Base-by-base conservation (phyloP, 306 rosid species). In the Trifolium subterraneum region DNA sequence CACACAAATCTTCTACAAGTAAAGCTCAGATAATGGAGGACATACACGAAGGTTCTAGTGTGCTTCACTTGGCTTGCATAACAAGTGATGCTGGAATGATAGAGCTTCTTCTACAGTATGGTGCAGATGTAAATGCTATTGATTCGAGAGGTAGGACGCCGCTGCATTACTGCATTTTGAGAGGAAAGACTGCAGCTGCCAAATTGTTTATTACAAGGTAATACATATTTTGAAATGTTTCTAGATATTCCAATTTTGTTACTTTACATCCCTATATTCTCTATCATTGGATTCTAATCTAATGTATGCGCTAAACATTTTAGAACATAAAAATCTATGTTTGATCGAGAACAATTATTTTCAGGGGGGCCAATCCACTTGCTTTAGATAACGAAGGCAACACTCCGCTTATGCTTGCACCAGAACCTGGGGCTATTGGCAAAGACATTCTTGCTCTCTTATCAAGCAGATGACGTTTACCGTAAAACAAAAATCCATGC, bases 1-100 rank as follows among this genome's bases (percentile, higher is more conserved):
- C 74, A n/a, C 66, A 71, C 70, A 64, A 61, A 42, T 68, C 78
- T 64, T 35, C 62, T 25, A 42, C 45, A 73, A 70, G 45, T 56
- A 86, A 80, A 71, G 69, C 35, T 64, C 80, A 39, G 64, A 62
- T 41, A 8, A 22, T 56, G 29, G 84, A 73, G 67, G 81, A 77
- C 76, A 56, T 68, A 68, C 70, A 79, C 15, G 79, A 87, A 20
- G 82, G 86, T 76, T 83, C 84, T 73, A 79, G 81, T 72, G 80
- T 79, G 79, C 92, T 91, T 79, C 97, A 91, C 77, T 78, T 87
- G 22, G 97, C 97, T 72, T 87, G 93, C 79, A 77, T 77, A 74
- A 78, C 75, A 52, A 72, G 88, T 29, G 92, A 91, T 73, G 47
- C 72, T 55, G 92, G 87, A 81, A 91, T 89, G 97, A 77, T 89